These are phyloP conservation scores for Penicillium brasilianum DNA, from an alignment of 2,329 filamentous ascomycete species.

Conservation along the genomic window DNA sequence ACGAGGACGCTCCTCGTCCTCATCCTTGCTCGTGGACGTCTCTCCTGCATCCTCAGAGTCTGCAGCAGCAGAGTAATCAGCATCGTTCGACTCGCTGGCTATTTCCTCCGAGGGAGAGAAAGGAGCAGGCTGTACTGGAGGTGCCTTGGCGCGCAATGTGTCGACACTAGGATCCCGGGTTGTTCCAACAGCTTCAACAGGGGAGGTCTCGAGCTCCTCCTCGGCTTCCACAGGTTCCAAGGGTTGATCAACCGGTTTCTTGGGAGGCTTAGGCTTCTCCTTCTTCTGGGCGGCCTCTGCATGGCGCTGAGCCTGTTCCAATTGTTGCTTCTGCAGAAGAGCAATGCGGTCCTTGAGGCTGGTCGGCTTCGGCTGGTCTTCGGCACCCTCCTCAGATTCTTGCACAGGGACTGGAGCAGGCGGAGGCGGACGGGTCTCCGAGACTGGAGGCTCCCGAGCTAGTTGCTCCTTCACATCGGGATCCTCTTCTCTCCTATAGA, in stretches of 20 bases:
- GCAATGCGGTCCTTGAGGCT: conserved; percentile 96
- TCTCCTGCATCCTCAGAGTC: conserved; percentile 68
- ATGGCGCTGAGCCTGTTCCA: conserved; percentile 83
- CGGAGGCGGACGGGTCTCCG: conserved; percentile 37
- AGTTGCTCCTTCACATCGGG: conserved; percentile 53
- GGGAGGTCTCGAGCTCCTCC: conserved; percentile 34
- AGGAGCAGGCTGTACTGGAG: conserved; percentile 44
- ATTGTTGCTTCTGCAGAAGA: conserved; percentile 87
- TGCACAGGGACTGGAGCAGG: conserved; percentile 39
- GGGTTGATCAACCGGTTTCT: conserved; percentile 63
- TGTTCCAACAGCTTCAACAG: conserved; percentile 39
- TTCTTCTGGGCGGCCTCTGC: conserved; percentile 79
- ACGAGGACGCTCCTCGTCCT: conserved; percentile 66
- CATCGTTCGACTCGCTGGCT: conserved; percentile 67
- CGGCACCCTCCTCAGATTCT: conserved; percentile 60
- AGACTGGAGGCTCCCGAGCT: conserved; percentile 41
- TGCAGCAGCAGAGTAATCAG: conserved; percentile 67
- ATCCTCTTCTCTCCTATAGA: conserved; percentile 88
- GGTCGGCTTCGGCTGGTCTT: conserved; percentile 87
- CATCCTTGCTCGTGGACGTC: conserved; percentile 72
- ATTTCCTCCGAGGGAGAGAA: conserved; percentile 56
- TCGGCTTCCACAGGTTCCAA: conserved; percentile 37
- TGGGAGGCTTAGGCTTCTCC: conserved; percentile 78
- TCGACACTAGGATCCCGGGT: conserved; percentile 45
- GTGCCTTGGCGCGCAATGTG: conserved; percentile 38